phyloP scores from a whole-genome alignment of 495 filamentous ascomycete species.

The Xylaria venustula region DNA sequence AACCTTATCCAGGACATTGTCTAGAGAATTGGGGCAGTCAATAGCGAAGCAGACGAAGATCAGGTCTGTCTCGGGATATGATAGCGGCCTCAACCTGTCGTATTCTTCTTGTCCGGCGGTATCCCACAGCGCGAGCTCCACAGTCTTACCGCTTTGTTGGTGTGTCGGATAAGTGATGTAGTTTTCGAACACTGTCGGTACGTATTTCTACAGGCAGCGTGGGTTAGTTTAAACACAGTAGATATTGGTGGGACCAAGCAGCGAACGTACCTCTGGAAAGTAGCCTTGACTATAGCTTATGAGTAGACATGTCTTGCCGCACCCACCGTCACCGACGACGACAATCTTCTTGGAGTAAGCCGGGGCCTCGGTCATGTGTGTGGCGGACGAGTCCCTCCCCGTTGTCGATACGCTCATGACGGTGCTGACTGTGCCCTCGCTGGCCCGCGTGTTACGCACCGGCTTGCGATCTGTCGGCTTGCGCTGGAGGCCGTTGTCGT shows the following conservation, averaged over 20 bases:
- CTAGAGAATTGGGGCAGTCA: constrained; percentile 95
- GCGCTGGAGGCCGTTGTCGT: constrained; percentile 39
- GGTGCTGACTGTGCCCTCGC: constrained; percentile 81
- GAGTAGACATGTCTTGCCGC: constrained; percentile 96
- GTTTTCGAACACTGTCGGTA: constrained; percentile 98
- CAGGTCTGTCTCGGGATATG: constrained; percentile 96
- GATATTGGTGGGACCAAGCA: not conserved
- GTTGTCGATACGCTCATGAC: constrained; percentile 60
- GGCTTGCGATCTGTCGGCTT: constrained; percentile 36
- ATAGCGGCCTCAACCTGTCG: constrained; percentile 89
- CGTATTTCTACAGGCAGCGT: constrained; percentile 77
- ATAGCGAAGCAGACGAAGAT: constrained; percentile 99
- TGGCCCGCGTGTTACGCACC: constrained; percentile 46
- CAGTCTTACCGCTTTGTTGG: constrained; percentile 80
- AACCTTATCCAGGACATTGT: constrained; percentile 99
- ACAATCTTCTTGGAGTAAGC: constrained; percentile 98
- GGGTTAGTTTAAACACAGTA: constrained; percentile 11
- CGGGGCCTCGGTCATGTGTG: constrained; percentile 83
- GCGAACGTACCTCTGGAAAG: constrained; percentile 80
- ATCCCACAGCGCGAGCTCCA: constrained; percentile 97
- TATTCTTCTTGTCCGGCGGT: constrained; percentile 99
- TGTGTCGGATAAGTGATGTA: constrained; percentile 97
- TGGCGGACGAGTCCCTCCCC: constrained; percentile 70
- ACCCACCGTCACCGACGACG: constrained; percentile 95
- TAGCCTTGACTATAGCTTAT: constrained; percentile 98